Evolutionary conservation across 192 early-diverging fungal species (phyloP), one percentile per base, ranked within the genome.

Genomic region (Coemansia sp.): DNA sequence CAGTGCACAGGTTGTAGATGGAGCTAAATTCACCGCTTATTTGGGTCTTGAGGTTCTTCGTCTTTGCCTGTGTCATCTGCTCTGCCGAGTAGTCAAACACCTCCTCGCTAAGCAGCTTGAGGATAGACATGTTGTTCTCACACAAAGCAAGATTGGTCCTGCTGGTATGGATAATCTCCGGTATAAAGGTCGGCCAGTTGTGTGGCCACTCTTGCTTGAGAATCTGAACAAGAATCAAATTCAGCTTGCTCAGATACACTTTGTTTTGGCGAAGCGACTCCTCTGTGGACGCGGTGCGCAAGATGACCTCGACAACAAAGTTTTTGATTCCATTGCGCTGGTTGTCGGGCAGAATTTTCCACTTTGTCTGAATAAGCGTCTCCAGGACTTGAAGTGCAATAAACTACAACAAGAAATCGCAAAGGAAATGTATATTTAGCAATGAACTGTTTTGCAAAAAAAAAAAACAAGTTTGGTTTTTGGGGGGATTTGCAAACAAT

Each of bases 201-300:
- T 94, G 93, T 13, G 97, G 97, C 97, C 97, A 99, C 77, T 99
- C 97, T 79, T 99, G 95, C 82, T 99, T 99, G 66, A 99, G 75
- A 53, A 99, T 97, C 90, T 98, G 96, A 0, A 99, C 97, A 46
- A 99, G 82, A 9, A 94, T 93, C 84, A 97, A 86, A 84, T 99
- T 99, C 35, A 99, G 86, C 83, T 99, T 82, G 80, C 75, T 88
- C 60, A 99, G 79, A 30, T 93, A 91, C 40, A 89, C 85, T 56
- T 87, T 87, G 70, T 96, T 88, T 51, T 86, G 85, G 65, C 85
- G 72, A 53, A 97, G 83, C 15, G 86, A 84, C 42, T 84, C 82
- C 62, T 98, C 96, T 33, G 94, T 92, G 9, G 93, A 93, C 12
- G 97, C 93, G 4, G 87, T 86, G 72, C 94, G 89, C 61, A 99